Conservation (phyloP, 2,329 filamentous ascomycete genomes). For the Onygena corvina region DNA sequence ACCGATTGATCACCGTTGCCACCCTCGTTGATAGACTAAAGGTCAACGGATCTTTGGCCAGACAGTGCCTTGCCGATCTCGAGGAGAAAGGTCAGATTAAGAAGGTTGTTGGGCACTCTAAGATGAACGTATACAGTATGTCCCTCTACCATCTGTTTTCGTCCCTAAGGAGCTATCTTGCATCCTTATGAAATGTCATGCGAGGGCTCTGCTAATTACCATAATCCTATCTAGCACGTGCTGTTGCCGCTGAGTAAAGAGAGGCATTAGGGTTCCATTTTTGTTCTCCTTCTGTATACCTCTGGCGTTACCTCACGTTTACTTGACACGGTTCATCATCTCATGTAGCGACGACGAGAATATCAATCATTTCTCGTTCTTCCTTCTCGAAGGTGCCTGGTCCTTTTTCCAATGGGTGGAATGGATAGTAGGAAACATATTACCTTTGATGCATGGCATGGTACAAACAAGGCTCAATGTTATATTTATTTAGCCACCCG, state of each 20-base stretch:
- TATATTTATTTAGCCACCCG: constrained; percentile 3
- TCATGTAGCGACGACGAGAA: constrained; percentile 7
- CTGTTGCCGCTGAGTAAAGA: constrained; percentile 34
- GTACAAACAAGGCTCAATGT: constrained; percentile 4
- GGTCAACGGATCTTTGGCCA: constrained; percentile 97
- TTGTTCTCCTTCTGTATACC: constrained; percentile 21
- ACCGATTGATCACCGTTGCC: constrained; percentile 97
- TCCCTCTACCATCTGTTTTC: too few species aligned
- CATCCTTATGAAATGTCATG: not conserved
- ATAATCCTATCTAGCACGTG: constrained; percentile 26
- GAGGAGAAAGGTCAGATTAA: constrained; percentile 99
- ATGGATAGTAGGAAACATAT: not conserved
- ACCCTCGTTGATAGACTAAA: constrained; percentile 98
- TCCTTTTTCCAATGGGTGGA: constrained; percentile 3
- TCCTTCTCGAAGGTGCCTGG: not conserved
- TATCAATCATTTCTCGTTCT: constrained; percentile 1
- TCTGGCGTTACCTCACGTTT: constrained; percentile 18
- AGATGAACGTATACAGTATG: constrained; percentile 96
- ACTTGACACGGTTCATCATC: constrained; percentile 8
- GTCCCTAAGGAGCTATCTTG: not conserved
- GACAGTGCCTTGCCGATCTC: constrained; percentile 76
- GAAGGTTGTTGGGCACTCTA: constrained; percentile 91
- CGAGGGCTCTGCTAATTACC: not conserved
- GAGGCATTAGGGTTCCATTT: constrained; percentile 21
- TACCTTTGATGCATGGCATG: not conserved